Evolutionary conservation across 2,329 filamentous ascomycete species (phyloP).

Genomic region (Paraphaeosphaeria minitans): DNA sequence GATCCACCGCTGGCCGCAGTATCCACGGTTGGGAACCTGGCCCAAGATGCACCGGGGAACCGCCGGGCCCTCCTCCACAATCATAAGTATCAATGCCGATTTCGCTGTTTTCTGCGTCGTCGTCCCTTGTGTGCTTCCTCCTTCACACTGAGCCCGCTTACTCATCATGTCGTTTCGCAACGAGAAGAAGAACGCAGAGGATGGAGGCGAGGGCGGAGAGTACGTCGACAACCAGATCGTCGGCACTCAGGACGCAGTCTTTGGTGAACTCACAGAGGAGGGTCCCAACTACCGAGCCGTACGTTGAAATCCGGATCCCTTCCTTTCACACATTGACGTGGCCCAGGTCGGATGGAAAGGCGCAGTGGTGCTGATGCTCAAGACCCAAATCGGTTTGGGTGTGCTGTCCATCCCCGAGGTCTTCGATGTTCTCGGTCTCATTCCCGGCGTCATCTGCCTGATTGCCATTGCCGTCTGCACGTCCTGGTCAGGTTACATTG

Average conservation of each 20-base stretch:
- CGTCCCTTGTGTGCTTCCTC: background rate
- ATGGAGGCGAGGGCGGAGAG: conserved; percentile 2
- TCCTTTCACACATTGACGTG: conserved; percentile 4
- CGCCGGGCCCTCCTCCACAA: conserved; percentile 3
- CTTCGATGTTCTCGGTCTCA: conserved; percentile 54
- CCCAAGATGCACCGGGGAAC: background rate
- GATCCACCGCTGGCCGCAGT: background rate
- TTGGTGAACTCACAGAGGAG: conserved; percentile 53
- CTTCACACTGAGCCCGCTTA: background rate
- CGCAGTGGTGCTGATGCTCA: conserved; percentile 36
- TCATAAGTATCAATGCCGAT: background rate
- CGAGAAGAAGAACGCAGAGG: background rate
- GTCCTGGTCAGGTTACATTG: conserved; percentile 56
- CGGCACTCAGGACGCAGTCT: conserved; percentile 46
- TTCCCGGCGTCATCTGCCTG: conserved; percentile 56
- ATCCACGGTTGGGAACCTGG: background rate
- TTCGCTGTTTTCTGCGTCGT: background rate
- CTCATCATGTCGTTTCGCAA: conserved; percentile 1
- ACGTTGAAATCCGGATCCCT: conserved; percentile 53
- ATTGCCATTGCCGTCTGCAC: conserved; percentile 50
- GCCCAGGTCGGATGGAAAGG: conserved; percentile 34
- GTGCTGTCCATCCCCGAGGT: conserved; percentile 57
- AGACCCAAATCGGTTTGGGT: conserved; percentile 42
- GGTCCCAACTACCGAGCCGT: conserved; percentile 63
- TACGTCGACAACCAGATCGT: background rate